Percentiles rank a stretch among this genome's conserved stretches.
These are phyloP conservation scores for Thalassiosira sp. DNA, from an alignment of 352 stramenopile genomes.

Conservation along the genomic window DNA sequence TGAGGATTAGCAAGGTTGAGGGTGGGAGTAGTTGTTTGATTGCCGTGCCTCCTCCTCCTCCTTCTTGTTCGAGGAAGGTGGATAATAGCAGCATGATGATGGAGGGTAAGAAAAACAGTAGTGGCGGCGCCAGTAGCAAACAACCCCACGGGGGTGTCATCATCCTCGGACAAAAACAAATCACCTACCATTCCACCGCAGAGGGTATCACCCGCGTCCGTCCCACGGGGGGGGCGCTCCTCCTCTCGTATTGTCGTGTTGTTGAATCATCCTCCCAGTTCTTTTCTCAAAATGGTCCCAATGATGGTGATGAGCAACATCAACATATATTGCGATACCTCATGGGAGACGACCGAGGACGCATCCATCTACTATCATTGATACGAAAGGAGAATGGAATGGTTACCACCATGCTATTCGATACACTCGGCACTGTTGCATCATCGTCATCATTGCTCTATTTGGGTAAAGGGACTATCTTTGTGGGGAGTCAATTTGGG, in stretches of 20 bases:
- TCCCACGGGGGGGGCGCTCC: slow-evolving; percentile 49
- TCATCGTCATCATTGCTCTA: slow-evolving; percentile 90
- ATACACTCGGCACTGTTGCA: slow-evolving; percentile 90
- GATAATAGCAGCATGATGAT: slow-evolving; percentile 3
- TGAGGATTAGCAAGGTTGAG: slow-evolving; percentile 68
- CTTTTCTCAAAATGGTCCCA: not conserved
- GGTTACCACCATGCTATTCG: slow-evolving; percentile 85
- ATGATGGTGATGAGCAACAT: too few relatives aligned
- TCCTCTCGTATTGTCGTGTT: slow-evolving; percentile 52
- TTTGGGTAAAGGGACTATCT: slow-evolving; percentile 93
- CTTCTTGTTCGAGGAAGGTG: slow-evolving; percentile 5
- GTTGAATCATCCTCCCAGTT: too few relatives aligned
- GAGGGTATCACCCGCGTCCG: slow-evolving; percentile 42
- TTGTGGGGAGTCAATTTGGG: slow-evolving; percentile 92
- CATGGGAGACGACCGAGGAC: slow-evolving; percentile 70
- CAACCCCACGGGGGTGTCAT: slow-evolving; percentile 67
- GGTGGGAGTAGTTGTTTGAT: slow-evolving; percentile 66
- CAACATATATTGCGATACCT: slow-evolving; percentile 54
- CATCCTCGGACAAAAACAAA: slow-evolving; percentile 71
- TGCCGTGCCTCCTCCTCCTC: slow-evolving; percentile 63
- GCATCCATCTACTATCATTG: slow-evolving; percentile 72
- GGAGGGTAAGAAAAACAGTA: not conserved
- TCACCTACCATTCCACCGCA: slow-evolving; percentile 67
- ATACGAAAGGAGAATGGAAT: slow-evolving; percentile 34
- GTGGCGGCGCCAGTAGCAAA: not conserved